Evolutionary conservation across 352 stramenopile species (phyloP).

Genomic region (Phytophthora hibernalis): DNA sequence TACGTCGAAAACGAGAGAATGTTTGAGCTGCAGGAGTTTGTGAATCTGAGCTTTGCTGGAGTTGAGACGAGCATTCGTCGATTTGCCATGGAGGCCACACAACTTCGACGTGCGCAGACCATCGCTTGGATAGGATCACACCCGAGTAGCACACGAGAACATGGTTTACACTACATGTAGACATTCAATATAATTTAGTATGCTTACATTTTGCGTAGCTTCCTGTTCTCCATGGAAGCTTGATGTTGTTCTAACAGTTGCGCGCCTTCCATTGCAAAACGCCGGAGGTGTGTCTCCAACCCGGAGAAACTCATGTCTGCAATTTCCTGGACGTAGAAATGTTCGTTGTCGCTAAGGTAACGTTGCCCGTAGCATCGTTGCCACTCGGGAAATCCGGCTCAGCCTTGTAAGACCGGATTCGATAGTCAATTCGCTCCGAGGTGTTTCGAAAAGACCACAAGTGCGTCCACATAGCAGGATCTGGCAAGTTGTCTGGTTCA

Average conservation of each 20-base stretch:
- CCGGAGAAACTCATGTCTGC: constrained; percentile 35
- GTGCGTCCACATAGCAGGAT: constrained; percentile 72
- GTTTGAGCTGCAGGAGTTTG: constrained; percentile 31
- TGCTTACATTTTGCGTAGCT: constrained; percentile 13
- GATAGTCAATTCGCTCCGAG: constrained; percentile 44
- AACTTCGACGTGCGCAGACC: constrained; percentile 20
- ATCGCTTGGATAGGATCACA: constrained; percentile 8
- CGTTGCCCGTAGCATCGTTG: constrained; percentile 68
- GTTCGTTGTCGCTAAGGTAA: constrained; percentile 33
- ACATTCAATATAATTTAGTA: constrained; percentile 27
- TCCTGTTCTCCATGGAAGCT: background rate
- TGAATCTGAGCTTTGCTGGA: constrained; percentile 18
- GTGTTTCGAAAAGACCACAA: constrained; percentile 64
- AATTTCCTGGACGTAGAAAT: constrained; percentile 44
- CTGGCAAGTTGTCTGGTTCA: constrained; percentile 36
- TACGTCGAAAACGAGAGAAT: constrained; percentile 14
- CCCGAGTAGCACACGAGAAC: constrained; percentile 12
- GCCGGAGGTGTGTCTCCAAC: constrained; percentile 39
- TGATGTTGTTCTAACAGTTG: constrained; percentile 23
- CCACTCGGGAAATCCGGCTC: constrained; percentile 40
- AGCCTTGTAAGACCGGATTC: constrained; percentile 60
- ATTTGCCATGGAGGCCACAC: constrained; percentile 28
- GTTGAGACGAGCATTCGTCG: constrained; percentile 30
- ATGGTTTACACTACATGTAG: constrained; percentile 4
- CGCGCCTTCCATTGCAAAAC: constrained; percentile 43